Percentiles rank a stretch among this genome's conserved stretches.
phyloP scores from a whole-genome alignment of 257 asterid species.

The Gentiana dahurica region DNA sequence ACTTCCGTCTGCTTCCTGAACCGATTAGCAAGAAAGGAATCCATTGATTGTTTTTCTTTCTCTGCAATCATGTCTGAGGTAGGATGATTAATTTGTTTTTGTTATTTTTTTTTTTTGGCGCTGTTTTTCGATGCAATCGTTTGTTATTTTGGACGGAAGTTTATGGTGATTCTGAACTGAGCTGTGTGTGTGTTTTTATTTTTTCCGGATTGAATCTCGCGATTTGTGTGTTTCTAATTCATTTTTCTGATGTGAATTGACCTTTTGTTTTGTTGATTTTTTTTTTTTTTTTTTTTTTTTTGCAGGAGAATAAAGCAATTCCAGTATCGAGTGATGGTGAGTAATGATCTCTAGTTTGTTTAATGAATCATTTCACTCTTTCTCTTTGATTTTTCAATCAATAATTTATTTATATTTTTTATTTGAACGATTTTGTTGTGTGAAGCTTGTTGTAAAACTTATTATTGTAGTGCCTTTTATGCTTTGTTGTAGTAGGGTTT shows the following conservation, averaged over 20 bases:
- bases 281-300: background rate
- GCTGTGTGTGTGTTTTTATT: too few relatives aligned
- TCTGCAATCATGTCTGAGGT: conserved; percentile 38
- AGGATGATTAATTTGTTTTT: background rate
- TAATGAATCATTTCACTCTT: too few relatives aligned
- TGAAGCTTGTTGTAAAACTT: too few relatives aligned
- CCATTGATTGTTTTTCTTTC: background rate
- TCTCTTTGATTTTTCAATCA: background rate
- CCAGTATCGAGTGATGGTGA: conserved; percentile 5
- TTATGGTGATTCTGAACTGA: too few relatives aligned
- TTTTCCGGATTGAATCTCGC: background rate
- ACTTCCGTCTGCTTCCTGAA: background rate
- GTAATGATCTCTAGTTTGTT: background rate
- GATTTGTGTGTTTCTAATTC: background rate
- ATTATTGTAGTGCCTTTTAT: too few relatives aligned
- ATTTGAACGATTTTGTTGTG: background rate
- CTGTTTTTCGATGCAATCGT: background rate
- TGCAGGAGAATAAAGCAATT: conserved; percentile 15
- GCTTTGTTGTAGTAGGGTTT: background rate
- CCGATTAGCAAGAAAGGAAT: conserved; percentile 13
- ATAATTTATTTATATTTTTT: background rate
- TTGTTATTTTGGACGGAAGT: background rate
- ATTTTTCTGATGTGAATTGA: background rate
- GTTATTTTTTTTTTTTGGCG: background rate
- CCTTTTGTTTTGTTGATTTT: background rate